Evolutionary conservation across 331 rosid genomes (phyloP), one percentile per base, ranked within the genome.

Genomic region (Malus hybrid): DNA sequence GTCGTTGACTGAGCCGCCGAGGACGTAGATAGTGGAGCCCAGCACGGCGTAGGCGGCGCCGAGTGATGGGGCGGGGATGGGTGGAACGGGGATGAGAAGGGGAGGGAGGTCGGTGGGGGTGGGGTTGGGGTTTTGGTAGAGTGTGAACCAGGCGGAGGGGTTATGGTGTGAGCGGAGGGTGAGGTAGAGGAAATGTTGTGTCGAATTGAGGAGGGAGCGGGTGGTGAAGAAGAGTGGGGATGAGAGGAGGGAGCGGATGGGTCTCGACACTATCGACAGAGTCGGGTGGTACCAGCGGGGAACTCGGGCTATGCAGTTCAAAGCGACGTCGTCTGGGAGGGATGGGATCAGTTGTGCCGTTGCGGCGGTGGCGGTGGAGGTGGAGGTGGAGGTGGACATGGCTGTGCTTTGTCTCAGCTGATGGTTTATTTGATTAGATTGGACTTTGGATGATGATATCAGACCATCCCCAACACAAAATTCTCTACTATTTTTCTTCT

Each of bases 261-360:
- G 65, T 31, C 79, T 83, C 39, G 92, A 92, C n/a, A 88, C 83
- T 1, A 84, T 69, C 2, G 89, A 81, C 29, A 92, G 90, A 18
- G 33, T 33, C 1, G 85, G 79, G 83, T 88, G 93, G 7, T 83
- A 70, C 28, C 80, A 74, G 1, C 92, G 84, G 1, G 93, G 97
- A 7, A 90, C 7, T 8, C 96, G 93, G 9, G 91, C 93, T 6
- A 92, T 73, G 79, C 90, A 84, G 80, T 90, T 90, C 62, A 90
- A 33, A 13, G 96, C 92, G 18, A 92, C 83, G 84, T 92, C 93
- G 80, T 92, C 87, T 0, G 97, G 96, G 5, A 92, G 87, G 11
- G 75, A 75, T 0, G 97, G 96, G 81, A 92, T 88, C 7, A 92
- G 88, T 46, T 34, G 59, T 6, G 64, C 42, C 10, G 12, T 24